phyloP scores from a whole-genome alignment of 176 grass and related monocot species.

The Triticum urartu region DNA sequence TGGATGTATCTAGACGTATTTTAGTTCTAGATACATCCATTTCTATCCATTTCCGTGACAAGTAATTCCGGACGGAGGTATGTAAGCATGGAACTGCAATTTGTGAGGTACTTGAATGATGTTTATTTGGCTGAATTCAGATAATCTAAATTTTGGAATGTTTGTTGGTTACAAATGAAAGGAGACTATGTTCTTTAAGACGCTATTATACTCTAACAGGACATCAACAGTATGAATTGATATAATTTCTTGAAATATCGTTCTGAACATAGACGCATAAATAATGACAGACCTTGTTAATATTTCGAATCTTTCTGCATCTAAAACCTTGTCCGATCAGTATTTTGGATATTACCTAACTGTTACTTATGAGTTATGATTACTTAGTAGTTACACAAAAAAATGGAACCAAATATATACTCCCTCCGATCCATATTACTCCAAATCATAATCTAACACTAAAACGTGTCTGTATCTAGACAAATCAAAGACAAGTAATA shows the following conservation, averaged over 20 bases:
- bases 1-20: too few species aligned
- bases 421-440: too few species aligned
- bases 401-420: background rate
- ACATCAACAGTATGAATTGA: background rate
- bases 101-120: slow-evolving; percentile 12
- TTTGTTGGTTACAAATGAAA: background rate
- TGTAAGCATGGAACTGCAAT: background rate
- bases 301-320: background rate
- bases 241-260: background rate
- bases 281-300: background rate
- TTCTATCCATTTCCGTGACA: too few species aligned
- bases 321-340: background rate
- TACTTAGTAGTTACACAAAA: background rate
- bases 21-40: too few species aligned
- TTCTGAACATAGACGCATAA: background rate
- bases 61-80: background rate
- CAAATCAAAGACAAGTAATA: too few species aligned
- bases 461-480: too few species aligned
- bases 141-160: background rate
- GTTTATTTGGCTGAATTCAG: background rate
- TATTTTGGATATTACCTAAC: slow-evolving; percentile 15
- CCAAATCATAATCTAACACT: too few species aligned
- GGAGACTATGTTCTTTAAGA: background rate
- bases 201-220: background rate
- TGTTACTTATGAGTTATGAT: background rate